These are phyloP conservation scores for Talaromyces sp. DNA, from an alignment of 2,329 filamentous ascomycete species.

Conservation along the genomic window DNA sequence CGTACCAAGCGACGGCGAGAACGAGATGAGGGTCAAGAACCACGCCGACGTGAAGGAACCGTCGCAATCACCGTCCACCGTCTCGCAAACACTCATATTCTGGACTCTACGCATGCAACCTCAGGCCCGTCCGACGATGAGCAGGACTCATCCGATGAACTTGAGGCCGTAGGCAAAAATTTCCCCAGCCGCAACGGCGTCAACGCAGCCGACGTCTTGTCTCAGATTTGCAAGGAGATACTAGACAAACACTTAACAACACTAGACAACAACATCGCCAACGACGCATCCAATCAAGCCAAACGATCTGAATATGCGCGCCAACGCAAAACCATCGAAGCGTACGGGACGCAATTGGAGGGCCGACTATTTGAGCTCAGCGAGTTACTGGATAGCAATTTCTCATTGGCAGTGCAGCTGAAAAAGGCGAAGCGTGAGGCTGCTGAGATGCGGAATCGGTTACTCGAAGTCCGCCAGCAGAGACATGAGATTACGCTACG, in stretches of 20 bases:
- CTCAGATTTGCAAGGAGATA: constrained; percentile 50
- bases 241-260: constrained; percentile 45
- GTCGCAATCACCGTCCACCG: constrained; percentile 43
- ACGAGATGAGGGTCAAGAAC: background rate
- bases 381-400: constrained; percentile 51
- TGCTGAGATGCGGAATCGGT: constrained; percentile 44
- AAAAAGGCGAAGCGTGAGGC: constrained; percentile 46
- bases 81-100: constrained; percentile 33
- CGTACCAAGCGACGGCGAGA: constrained; percentile 10
- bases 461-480: constrained; percentile 47
- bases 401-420: constrained; percentile 44
- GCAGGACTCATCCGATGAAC: constrained; percentile 25
- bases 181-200: constrained; percentile 43
- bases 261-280: constrained; percentile 40
- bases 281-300: constrained; percentile 35
- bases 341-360: constrained; percentile 48
- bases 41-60: constrained; percentile 28
- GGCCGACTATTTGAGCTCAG: constrained; percentile 51
- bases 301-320: constrained; percentile 41
- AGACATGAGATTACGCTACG: constrained; percentile 49
- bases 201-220: constrained; percentile 52
- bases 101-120: constrained; percentile 23
- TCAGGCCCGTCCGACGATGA: constrained; percentile 20
- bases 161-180: constrained; percentile 31
- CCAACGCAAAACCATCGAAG: constrained; percentile 47